Conservation (phyloP, 441 rosid species). For the Biscutella laevigata region DNA sequence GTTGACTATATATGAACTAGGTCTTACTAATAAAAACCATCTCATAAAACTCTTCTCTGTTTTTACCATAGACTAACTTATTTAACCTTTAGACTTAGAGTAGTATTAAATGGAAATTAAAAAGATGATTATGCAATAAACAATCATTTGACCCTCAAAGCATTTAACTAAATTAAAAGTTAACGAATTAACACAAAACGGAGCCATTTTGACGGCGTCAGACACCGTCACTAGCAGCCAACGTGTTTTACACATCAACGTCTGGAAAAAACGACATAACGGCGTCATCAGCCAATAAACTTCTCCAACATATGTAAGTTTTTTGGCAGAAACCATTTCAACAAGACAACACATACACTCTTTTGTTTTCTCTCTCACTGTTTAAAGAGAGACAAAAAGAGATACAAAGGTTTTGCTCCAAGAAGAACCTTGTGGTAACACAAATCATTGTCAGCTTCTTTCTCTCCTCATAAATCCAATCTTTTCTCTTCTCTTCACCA, state of each 20-base stretch:
- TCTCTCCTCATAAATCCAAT: neutral
- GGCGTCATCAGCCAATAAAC: conserved; percentile 22
- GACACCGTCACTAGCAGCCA: conserved; percentile 13
- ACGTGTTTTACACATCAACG: conserved; percentile 1
- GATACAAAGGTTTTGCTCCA: neutral
- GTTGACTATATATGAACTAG: conserved; percentile 18
- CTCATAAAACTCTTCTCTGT: no score
- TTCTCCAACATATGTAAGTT: conserved; percentile 18
- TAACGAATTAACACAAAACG: neutral
- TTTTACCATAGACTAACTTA: neutral
- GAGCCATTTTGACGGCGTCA: conserved; percentile 19
- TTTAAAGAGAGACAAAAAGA: neutral
- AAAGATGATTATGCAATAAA: neutral
- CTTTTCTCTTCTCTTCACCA: neutral
- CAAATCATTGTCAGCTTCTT: conserved; percentile 16
- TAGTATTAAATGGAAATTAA: neutral
- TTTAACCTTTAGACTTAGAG: neutral
- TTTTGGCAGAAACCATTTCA: conserved; percentile 15
- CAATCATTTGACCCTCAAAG: conserved; percentile 1
- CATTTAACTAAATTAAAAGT: neutral
- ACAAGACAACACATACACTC: conserved; percentile 6
- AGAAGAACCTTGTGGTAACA: conserved; percentile 15
- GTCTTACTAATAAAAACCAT: conserved; percentile 1
- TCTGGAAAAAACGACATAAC: conserved; percentile 24
- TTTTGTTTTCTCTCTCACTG: conserved; percentile 3